A percentile compares a stretch with the other conserved stretches of the same genome.
These are phyloP conservation scores for Ophiostoma sp. DNA, from an alignment of 2,329 filamentous ascomycete species.

Conservation along the genomic window DNA sequence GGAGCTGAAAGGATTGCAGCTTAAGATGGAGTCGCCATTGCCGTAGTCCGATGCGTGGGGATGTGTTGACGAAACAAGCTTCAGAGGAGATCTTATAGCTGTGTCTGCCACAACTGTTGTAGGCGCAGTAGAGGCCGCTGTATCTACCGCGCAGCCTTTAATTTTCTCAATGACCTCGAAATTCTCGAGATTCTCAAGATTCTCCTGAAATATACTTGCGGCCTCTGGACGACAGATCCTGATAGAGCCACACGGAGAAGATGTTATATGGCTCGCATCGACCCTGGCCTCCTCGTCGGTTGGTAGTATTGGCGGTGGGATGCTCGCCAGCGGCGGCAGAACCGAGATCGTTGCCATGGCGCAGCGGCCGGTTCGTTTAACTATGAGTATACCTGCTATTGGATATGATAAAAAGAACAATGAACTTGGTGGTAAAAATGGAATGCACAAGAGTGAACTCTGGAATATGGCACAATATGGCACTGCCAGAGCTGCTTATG, in stretches of 20 bases:
- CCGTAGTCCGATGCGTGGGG: neutral
- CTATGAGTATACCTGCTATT: neutral
- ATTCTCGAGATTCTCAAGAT: neutral
- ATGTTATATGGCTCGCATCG: neutral
- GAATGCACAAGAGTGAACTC: neutral
- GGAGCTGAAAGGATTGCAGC: neutral
- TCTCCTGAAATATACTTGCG: neutral
- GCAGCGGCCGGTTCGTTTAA: too few relatives aligned
- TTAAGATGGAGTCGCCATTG: neutral
- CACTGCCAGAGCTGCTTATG: neutral
- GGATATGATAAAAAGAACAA: neutral
- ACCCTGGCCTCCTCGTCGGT: neutral
- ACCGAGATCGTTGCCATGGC: neutral
- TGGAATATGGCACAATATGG: neutral
- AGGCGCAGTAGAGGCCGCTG: neutral
- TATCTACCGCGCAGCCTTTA: neutral
- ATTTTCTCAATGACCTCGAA: neutral
- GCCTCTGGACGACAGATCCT: constrained; percentile 12
- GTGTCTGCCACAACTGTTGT: neutral
- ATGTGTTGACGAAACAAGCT: neutral
- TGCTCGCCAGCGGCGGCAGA: neutral
- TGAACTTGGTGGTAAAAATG: neutral
- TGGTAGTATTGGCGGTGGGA: neutral
- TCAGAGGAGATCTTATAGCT: neutral
- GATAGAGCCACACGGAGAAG: constrained; percentile 17